Conservation (phyloP, 768 basidiomycete genomes). For the Boletus rubroflammeus region DNA sequence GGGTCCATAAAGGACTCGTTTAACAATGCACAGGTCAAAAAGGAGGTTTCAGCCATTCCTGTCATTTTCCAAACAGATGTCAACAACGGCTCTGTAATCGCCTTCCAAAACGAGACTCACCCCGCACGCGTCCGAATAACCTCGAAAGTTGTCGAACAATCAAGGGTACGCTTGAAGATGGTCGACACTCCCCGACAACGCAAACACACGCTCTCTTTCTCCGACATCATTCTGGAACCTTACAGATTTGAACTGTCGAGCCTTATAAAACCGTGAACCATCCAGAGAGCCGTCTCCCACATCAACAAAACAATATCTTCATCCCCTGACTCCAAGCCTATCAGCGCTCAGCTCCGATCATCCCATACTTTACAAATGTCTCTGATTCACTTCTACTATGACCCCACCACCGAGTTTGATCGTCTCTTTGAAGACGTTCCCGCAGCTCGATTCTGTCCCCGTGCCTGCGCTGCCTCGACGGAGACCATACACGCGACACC, state of each 20-base stretch:
- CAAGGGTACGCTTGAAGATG: neutral
- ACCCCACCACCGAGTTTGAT: neutral
- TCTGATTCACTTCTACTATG: neutral
- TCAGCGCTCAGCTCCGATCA: neutral
- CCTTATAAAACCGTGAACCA: constrained; percentile 3
- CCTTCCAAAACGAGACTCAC: constrained; percentile 8
- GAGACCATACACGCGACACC: neutral
- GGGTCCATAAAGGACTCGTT: too few relatives aligned
- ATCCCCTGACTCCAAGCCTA: neutral
- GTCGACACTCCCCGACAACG: neutral
- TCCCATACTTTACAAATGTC: constrained; percentile 1
- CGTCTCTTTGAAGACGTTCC: constrained; percentile 22
- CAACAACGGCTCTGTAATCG: neutral
- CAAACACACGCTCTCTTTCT: neutral
- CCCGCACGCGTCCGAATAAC: neutral
- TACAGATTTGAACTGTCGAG: neutral
- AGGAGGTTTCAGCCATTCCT: neutral
- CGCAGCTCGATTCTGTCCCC: constrained; percentile 11
- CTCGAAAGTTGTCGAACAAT: constrained; percentile 8
- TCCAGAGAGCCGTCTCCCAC: neutral
- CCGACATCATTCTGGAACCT: neutral
- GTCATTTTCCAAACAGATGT: neutral
- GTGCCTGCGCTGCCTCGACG: neutral
- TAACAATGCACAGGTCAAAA: too few relatives aligned
- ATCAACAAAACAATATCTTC: neutral